Evolutionary conservation across 1,139 yeast genomes (phyloP), one percentile per base, ranked within the genome.

Genomic region (Debaryomycetaceae sp.): DNA sequence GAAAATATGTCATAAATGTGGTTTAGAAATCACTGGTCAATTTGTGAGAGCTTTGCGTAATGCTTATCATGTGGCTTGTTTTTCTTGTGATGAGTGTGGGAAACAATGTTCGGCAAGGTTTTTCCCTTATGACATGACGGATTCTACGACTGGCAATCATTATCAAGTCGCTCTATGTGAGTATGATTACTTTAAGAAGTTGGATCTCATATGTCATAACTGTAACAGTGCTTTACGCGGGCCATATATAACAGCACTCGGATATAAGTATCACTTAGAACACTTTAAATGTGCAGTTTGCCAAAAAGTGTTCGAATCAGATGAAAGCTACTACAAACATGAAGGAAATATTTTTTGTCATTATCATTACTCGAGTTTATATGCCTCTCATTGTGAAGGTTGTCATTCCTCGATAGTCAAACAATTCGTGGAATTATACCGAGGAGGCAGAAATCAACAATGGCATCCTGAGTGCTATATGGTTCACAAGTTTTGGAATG

Each of bases 391-490:
- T 49, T 95, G 99, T 69, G 95, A 89, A 66, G 97, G 98, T 22
- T 93, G 99, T 66, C 80, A 84, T 50, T 84, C 90, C 34, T 88
- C 97, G 2, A 93, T 93, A 45, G 81, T 95, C 33, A 91, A 91
- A 57, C 98, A 93, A 61, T 93, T 90, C 65, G 97, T 91, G 34
- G 97, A 93, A 63, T 81, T 93, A 40, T 88, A 83, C 51, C 76
- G 96, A 53, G 96, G 97, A 41, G 97, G 97, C n/a, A 78, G 87
- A 54, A 86, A 87, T 51, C 96, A 91, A 62, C 96, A 90, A 60
- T 95, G 99, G 99, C 99, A 95, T 63, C 98, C 98, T 3, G 99
- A 95, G 63, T 95, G 99, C 69, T 95, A 90, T 61, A 95, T 95
- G 91, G 95, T 93, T 41, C 91, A 87, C 69, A 91, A 91, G 62